Base-by-base conservation (phyloP, 2,329 filamentous ascomycete genomes). In the Aspergillus ochraceus region DNA sequence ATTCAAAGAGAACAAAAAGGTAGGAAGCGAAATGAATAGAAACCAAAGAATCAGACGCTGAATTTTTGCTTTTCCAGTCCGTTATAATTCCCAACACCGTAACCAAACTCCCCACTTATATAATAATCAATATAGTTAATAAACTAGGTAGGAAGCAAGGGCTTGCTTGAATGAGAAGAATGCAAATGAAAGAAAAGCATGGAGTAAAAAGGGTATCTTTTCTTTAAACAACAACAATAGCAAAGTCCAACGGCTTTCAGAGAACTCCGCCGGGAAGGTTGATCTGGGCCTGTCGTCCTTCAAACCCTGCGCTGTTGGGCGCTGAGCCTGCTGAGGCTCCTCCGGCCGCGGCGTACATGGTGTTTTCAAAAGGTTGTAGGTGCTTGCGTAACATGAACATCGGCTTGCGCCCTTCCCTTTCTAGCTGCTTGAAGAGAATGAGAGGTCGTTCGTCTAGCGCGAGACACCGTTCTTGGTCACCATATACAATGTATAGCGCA, bases 401-500 rank as follows among this genome's bases (percentile, higher is more conserved):
- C 22, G 95, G 95, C 75, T 98, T 99, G 78, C 96, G 90, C 51
- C 95, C 95, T 79, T 98, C 95, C 75, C 93, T 93, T 73, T 98
- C 93, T 58, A 99, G 81, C 74, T 98, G 93, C 79, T 99, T 99
- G 80, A 99, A 99, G 63, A 99, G 79, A 63, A 97, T 96, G 60
- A 99, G 80, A 10, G 95, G 95, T 70, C 96, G 94, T 78, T 99
- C 95, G 59, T 98, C 90, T 66, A 97, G 81, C 0, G 90, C 92
- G 42, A 99, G 79, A 74, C 94, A 98, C 14, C 95, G 88, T 79
- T 99, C 95, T 77, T 98, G 92, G 71, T 98, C 93, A n/a, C 95
- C 95, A 69, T 97, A 97, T 4, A 99, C 95, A 74, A 99, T 99
- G 73, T 98, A 99, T 32, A 99, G 81, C 0, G 95, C 94, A 73